Conservation (phyloP, 1,139 yeast genomes). For the Saccharomycopsis hybrid region DNA sequence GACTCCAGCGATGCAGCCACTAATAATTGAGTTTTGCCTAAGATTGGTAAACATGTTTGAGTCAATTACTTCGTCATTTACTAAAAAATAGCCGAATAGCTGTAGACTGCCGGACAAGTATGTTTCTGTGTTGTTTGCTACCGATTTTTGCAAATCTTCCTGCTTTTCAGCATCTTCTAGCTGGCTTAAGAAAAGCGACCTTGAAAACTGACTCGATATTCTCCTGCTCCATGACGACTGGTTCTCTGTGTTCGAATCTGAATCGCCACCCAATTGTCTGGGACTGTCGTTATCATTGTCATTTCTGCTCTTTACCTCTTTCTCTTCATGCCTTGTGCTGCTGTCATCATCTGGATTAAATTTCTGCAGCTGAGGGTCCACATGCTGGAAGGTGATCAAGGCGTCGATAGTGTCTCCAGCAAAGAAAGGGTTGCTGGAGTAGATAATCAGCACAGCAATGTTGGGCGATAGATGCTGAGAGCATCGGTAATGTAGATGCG, state of each 20-base stretch:
- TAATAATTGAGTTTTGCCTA: constrained; percentile 43
- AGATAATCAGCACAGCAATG: constrained; percentile 32
- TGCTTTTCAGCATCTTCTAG: constrained; percentile 21
- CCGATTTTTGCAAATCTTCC: constrained; percentile 26
- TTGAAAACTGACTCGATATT: constrained; percentile 13
- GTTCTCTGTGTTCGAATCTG: constrained; percentile 19
- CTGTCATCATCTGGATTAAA: background rate
- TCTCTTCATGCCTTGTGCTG: background rate
- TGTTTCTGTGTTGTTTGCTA: constrained; percentile 24
- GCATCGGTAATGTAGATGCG: background rate
- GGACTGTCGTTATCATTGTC: background rate
- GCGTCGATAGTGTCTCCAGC: constrained; percentile 35
- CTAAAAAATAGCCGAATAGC: constrained; percentile 61
- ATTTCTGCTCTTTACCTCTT: too few species aligned
- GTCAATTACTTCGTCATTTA: constrained; percentile 49
- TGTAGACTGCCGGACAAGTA: constrained; percentile 70
- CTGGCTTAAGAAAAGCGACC: constrained; percentile 5
- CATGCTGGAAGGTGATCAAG: constrained; percentile 33
- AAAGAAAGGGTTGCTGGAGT: constrained; percentile 33
- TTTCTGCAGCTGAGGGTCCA: constrained; percentile 26
- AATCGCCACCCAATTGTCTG: background rate
- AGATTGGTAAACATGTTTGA: constrained; percentile 38
- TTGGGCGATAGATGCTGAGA: constrained; percentile 22
- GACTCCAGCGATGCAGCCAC: constrained; percentile 58
- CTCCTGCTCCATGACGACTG: constrained; percentile 14